phyloP scores from a whole-genome alignment of 2,329 filamentous ascomycete genomes.

The Fusarium dimerum region DNA sequence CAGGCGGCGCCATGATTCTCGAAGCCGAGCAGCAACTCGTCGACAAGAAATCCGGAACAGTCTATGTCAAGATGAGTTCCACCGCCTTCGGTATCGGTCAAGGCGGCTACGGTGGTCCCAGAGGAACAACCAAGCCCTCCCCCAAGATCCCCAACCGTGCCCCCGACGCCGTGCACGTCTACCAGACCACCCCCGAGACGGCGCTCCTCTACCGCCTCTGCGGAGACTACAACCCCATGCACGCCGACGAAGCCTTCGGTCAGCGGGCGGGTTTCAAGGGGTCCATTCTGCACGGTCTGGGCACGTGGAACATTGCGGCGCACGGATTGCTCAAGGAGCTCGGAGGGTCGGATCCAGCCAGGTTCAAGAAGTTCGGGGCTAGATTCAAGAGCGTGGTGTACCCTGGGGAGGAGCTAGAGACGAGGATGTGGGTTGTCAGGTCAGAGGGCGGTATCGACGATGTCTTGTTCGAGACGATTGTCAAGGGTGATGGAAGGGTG shows the following conservation, averaged over 20 bases:
- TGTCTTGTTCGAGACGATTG: conserved; percentile 42
- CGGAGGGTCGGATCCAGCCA: conserved; percentile 40
- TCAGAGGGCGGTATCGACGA: conserved; percentile 34
- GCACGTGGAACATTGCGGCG: conserved; percentile 49
- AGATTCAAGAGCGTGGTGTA: conserved; percentile 49
- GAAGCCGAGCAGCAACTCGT: conserved; percentile 42
- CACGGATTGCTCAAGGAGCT: conserved; percentile 43
- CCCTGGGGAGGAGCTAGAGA: conserved; percentile 46
- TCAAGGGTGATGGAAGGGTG: conserved; percentile 39
- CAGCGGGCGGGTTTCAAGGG: conserved; percentile 46
- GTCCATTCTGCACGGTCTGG: conserved; percentile 47
- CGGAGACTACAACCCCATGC: conserved; percentile 51
- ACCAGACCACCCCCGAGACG: conserved; percentile 40
- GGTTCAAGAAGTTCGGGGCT: conserved; percentile 45
- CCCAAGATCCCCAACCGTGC: conserved; percentile 34
- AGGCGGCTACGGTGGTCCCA: conserved; percentile 45
- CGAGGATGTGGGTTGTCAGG: conserved; percentile 43
- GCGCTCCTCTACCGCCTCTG: conserved; percentile 46
- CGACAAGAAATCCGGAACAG: conserved; percentile 39
- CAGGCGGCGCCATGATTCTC: conserved; percentile 43
- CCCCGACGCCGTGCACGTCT: conserved; percentile 40
- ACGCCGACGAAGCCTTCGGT: conserved; percentile 45
- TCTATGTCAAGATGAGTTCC: conserved; percentile 41
- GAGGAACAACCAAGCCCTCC: conserved; percentile 37
- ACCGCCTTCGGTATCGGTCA: conserved; percentile 47